Evolutionary conservation across 805 yeast species (phyloP).

Genomic region (Lachancea fermentati): DNA sequence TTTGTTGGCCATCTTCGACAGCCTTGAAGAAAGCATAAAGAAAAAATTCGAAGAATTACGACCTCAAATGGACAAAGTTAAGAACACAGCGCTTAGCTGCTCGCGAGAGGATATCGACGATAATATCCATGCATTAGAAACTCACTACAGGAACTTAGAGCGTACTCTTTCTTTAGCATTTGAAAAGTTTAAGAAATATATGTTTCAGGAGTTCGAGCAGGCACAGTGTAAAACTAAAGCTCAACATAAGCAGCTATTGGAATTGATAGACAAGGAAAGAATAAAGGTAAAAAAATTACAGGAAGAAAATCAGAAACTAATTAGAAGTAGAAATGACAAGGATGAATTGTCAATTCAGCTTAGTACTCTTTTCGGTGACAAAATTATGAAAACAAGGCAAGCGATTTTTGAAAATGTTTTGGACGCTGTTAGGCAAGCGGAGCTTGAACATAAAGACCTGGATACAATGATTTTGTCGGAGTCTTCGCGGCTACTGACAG

Average conservation of each 20-base stretch:
- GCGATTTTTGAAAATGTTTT: constrained; percentile 7
- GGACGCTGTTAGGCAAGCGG: constrained; percentile 8
- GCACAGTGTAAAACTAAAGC: neutral
- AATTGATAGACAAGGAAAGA: neutral
- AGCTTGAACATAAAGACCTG: constrained; percentile 5
- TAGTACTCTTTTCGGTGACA: constrained; percentile 11
- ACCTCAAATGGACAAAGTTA: neutral
- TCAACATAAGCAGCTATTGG: neutral
- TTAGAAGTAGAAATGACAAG: constrained; percentile 5
- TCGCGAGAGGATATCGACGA: neutral
- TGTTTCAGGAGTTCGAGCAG: neutral
- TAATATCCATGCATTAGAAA: neutral
- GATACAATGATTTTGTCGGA: constrained; percentile 3
- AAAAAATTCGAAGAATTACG: neutral
- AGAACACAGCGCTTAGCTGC: neutral
- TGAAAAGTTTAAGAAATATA: neutral
- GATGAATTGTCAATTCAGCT: constrained; percentile 9
- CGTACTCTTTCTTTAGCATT: neutral
- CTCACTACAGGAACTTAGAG: neutral
- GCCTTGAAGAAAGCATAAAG: neutral
- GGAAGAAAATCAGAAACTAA: constrained; percentile 10
- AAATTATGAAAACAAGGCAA: constrained; percentile 12
- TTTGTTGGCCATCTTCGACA: neutral
- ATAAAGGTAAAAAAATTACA: constrained; percentile 8
- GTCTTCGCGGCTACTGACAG: neutral